These are phyloP conservation scores for Clavispora phyllophila DNA, from an alignment of 805 yeast genomes.

Conservation along the genomic window DNA sequence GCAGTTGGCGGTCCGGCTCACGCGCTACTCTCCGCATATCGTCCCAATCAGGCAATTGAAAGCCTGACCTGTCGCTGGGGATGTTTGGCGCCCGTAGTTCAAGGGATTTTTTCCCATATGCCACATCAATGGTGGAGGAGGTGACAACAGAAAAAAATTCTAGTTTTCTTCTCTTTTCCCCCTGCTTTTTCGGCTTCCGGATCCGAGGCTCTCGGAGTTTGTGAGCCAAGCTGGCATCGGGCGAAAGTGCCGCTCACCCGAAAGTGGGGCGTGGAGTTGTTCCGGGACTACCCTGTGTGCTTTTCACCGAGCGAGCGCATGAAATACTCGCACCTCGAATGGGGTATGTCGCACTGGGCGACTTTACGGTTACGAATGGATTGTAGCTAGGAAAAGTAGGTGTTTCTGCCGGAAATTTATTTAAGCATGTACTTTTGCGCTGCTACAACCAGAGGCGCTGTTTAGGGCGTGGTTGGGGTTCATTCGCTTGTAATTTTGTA, in stretches of 20 bases:
- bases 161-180: not conserved
- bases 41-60: not conserved
- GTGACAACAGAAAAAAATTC: no score
- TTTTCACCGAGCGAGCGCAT: not conserved
- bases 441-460: no score
- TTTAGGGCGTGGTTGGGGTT: no score
- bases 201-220: not conserved
- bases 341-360: no score
- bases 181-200: not conserved
- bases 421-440: no score
- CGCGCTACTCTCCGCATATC: constrained; percentile 1
- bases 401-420: no score
- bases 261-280: not conserved
- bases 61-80: not conserved
- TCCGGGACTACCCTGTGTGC: not conserved
- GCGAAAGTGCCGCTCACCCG: not conserved
- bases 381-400: no score
- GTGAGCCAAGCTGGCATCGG: not conserved
- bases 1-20: not conserved
- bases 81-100: not conserved
- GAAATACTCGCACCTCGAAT: no score
- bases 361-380: no score
- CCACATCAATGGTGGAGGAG: no score
- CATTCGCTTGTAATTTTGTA: no score
- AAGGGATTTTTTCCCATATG: not conserved